phyloP scores from a whole-genome alignment of 2,329 filamentous ascomycete species.

The Aspergillus calidoustus region DNA sequence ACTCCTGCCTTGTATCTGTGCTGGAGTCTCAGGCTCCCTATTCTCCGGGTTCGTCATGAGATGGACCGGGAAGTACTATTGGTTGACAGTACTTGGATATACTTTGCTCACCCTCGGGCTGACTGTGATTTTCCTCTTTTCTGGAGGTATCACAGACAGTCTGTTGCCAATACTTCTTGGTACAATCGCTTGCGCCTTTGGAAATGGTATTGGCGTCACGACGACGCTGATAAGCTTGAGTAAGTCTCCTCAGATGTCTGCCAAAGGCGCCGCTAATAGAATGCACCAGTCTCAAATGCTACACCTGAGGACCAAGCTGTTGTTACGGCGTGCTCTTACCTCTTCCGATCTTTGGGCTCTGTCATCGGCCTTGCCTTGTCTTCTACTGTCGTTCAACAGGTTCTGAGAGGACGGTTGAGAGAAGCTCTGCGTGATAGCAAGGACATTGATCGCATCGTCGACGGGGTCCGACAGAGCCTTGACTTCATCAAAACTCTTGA shows the following conservation, averaged over 20 bases:
- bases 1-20: conserved; percentile 68
- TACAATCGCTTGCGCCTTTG: conserved; percentile 59
- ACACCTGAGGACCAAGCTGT: conserved; percentile 71
- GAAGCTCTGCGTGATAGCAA: conserved; percentile 59
- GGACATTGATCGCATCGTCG: conserved; percentile 68
- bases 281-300: conserved; percentile 66
- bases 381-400: conserved; percentile 73
- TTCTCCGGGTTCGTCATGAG: conserved; percentile 70
- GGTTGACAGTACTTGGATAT: conserved; percentile 66
- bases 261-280: conserved; percentile 7
- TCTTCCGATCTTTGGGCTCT: conserved; percentile 74
- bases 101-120: conserved; percentile 58
- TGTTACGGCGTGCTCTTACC: conserved; percentile 77
- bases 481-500: conserved; percentile 70
- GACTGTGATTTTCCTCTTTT: conserved; percentile 61
- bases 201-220: conserved; percentile 67
- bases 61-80: conserved; percentile 72
- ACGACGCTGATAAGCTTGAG: conserved; percentile 71
- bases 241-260: conserved; percentile 34
- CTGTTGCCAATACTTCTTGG: conserved; percentile 61
- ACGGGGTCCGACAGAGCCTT: conserved; percentile 70
- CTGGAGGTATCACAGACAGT: conserved; percentile 58
- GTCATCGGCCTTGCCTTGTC: conserved; percentile 71
- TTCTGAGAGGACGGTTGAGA: conserved; percentile 62
- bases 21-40: conserved; percentile 67